These are phyloP conservation scores for Kalaharituber pfeilii DNA, from an alignment of 2,329 filamentous ascomycete species.

Conservation along the genomic window DNA sequence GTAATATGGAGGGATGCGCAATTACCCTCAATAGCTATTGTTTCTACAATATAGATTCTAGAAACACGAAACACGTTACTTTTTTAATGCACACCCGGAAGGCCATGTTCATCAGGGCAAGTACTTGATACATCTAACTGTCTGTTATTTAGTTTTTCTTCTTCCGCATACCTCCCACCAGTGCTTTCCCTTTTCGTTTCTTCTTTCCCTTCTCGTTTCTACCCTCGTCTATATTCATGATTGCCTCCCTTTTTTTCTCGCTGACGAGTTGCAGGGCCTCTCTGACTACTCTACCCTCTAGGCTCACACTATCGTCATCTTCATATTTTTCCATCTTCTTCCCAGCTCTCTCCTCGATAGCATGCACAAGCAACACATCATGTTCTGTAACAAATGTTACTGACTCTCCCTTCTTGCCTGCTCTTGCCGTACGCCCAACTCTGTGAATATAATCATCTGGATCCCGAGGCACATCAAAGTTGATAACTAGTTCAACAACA, in stretches of 20 bases:
- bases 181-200: too few relatives aligned
- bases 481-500: conserved; percentile 74
- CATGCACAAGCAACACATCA: conserved; percentile 81
- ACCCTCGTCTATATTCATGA: conserved; percentile 74
- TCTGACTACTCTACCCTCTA: conserved; percentile 75
- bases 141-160: too few relatives aligned
- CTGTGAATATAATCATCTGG: conserved; percentile 96
- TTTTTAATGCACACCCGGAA: too few relatives aligned
- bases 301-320: conserved; percentile 69
- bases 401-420: conserved; percentile 62
- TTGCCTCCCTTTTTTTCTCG: conserved; percentile 87
- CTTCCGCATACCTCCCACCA: too few relatives aligned
- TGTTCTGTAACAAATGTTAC: conserved; percentile 84
- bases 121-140: too few relatives aligned
- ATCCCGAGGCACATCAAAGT: conserved; percentile 91
- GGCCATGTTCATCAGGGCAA: too few relatives aligned
- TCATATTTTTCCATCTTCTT: conserved; percentile 64
- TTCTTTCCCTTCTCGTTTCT: conserved; percentile 27
- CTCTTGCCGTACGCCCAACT: conserved; percentile 86
- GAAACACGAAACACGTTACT: too few relatives aligned
- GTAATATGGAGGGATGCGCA: too few relatives aligned
- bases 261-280: conserved; percentile 77
- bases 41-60: too few relatives aligned
- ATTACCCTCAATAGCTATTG: too few relatives aligned
- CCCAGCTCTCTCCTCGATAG: conserved; percentile 72